Base-by-base conservation (phyloP, 2,329 filamentous ascomycete species). In the Scleromitrula shiraiana region DNA sequence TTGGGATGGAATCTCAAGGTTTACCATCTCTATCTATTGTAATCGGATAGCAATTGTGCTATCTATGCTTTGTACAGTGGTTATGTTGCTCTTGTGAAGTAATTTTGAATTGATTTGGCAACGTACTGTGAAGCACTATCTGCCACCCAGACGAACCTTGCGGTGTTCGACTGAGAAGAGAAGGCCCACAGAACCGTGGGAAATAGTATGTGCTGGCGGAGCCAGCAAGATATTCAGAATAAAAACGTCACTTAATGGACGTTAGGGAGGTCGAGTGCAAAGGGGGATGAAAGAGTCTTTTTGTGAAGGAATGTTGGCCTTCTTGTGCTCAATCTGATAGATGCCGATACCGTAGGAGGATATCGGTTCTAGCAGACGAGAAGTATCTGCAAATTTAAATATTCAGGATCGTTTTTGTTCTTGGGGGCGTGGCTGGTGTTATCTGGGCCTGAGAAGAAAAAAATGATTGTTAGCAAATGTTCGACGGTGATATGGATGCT, bases 81-180 rank as follows among this genome's bases (percentile, higher is more conserved):
- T 36, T 40, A 36, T 29, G 33, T 30, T 26, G 38, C 39, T 45
- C 42, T 41, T 29, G 46, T 40, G 22, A 15, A 20, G 7, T 17
- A 10, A 40, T 19, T 30, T 41, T 7, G 32, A 46, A 40, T 29
- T 49, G 45, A 53, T 50, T 50, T 51, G 39, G 54, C 53, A 53
- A 61, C 62, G 74, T 75, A 80, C 78, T 77, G 83, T 85, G 85
- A 85, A 93, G 88, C 89, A 87, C 88, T 89, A 85, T 88, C 89
- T 94, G 82, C 86, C 82, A 78, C 88, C 81, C 88, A 94, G 88
- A 91, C 87, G 88, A 90, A 90, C 85, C 80, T 84, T 88, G 85
- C 80, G 81, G 83, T 77, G 85, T 86, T 77, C 86, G 88, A 78
- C 82, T 86, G 87, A 90, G 87, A 75, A 90, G 85, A 93, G 88